Conservation (phyloP, 805 yeast genomes). For the Middelhovenomyces tepae region DNA sequence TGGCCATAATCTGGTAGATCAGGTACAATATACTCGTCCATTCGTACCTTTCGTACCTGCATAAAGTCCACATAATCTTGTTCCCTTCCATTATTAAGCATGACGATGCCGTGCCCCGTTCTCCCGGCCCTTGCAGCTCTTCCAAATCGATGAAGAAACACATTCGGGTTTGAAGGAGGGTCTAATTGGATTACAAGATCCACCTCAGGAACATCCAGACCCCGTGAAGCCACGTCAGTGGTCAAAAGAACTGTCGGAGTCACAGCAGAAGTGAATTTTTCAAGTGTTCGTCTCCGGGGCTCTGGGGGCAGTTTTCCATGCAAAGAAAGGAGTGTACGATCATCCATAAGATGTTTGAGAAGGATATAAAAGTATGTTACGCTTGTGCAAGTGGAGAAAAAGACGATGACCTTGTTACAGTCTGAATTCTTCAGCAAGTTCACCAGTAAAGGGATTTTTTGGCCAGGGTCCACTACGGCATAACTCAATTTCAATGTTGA, state of each 20-base stretch:
- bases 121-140: slow-evolving; percentile 91
- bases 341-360: slow-evolving; percentile 34
- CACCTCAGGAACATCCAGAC: slow-evolving; percentile 90
- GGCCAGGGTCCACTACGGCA: slow-evolving; percentile 47
- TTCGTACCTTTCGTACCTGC: slow-evolving; percentile 54
- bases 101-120: slow-evolving; percentile 67
- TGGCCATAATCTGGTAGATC: slow-evolving; percentile 14
- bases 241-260: slow-evolving; percentile 64
- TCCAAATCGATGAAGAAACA: slow-evolving; percentile 90
- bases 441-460: slow-evolving; percentile 53
- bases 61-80: slow-evolving; percentile 74
- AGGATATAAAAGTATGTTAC: slow-evolving; percentile 69
- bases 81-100: slow-evolving; percentile 69
- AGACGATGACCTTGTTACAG: slow-evolving; percentile 77
- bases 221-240: slow-evolving; percentile 98
- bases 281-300: slow-evolving; percentile 66
- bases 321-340: slow-evolving; percentile 52
- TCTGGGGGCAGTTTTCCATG: slow-evolving; percentile 88
- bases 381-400: slow-evolving; percentile 81
- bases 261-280: slow-evolving; percentile 41
- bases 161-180: slow-evolving; percentile 89
- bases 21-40: slow-evolving; percentile 33
- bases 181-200: slow-evolving; percentile 90
- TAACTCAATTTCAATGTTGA: slow-evolving; percentile 54
- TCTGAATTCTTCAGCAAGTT: slow-evolving; percentile 43